Evolutionary conservation across 305 asterid genomes (phyloP).

Genomic region (Fraxinus baroniana): DNA sequence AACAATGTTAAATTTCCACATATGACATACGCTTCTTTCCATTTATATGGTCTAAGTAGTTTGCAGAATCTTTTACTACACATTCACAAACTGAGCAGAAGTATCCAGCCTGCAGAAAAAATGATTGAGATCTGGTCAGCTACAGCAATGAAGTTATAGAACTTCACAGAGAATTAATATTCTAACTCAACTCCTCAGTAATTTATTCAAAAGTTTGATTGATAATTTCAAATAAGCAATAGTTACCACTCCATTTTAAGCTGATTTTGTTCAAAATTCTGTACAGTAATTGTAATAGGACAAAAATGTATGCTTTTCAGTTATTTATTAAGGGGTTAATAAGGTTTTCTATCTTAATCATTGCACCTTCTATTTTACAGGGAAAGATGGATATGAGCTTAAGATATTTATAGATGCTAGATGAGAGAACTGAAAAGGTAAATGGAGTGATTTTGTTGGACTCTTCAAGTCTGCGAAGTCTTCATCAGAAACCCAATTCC

Average conservation of each 20-base stretch:
- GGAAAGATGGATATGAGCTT: background rate
- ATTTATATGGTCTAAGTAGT: slow-evolving; percentile 96
- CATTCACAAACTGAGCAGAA: slow-evolving; percentile 92
- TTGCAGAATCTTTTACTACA: slow-evolving; percentile 95
- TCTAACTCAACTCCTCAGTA: slow-evolving; percentile 10
- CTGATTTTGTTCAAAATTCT: background rate
- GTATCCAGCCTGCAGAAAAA: slow-evolving; percentile 88
- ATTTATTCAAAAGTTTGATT: slow-evolving; percentile 3
- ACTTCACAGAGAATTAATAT: background rate
- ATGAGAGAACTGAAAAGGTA: background rate
- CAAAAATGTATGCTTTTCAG: slow-evolving; percentile 11
- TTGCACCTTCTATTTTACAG: background rate
- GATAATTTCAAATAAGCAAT: slow-evolving; percentile 7
- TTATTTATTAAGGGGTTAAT: background rate
- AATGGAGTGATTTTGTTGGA: background rate
- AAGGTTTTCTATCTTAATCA: background rate
- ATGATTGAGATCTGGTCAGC: slow-evolving; percentile 13
- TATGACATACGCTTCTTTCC: slow-evolving; percentile 91
- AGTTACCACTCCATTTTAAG: slow-evolving; percentile 9
- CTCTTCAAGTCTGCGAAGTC: background rate
- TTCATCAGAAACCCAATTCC: background rate
- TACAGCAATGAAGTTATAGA: slow-evolving; percentile 6
- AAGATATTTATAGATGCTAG: background rate
- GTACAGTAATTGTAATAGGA: background rate
- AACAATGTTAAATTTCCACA: slow-evolving; percentile 9